A percentile compares a stretch with the other conserved stretches of the same genome.
These are phyloP conservation scores for Scalesia atractyloides DNA, from an alignment of 129 eudicot species.

Conservation along the genomic window DNA sequence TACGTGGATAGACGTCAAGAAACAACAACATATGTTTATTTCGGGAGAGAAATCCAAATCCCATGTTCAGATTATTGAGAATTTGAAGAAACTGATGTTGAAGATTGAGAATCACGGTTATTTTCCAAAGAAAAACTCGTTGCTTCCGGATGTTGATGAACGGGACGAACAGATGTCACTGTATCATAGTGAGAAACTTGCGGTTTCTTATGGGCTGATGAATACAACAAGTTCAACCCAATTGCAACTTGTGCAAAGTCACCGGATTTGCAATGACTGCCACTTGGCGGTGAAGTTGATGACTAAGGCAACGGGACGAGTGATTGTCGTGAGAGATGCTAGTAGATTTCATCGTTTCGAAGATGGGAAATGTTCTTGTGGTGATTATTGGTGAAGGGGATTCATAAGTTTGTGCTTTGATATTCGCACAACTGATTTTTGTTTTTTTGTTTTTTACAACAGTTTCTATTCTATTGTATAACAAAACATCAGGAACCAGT, in stretches of 20 bases:
- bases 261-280: slow-evolving; percentile 81
- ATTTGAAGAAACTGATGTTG: slow-evolving; percentile 53
- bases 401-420: slow-evolving; percentile 19
- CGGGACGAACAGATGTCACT: slow-evolving; percentile 48
- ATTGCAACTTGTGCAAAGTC: slow-evolving; percentile 82
- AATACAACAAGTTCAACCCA: slow-evolving; percentile 50
- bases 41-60: slow-evolving; percentile 58
- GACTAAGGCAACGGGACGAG: slow-evolving; percentile 50
- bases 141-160: slow-evolving; percentile 93
- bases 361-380: slow-evolving; percentile 80
- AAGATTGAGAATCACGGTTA: slow-evolving; percentile 59
- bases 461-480: slow-evolving; percentile 5
- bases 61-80: slow-evolving; percentile 48
- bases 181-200: slow-evolving; percentile 81
- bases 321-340: slow-evolving; percentile 74
- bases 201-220: slow-evolving; percentile 71
- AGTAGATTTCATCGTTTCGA: slow-evolving; percentile 81
- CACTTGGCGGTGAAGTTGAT: slow-evolving; percentile 66
- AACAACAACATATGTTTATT: slow-evolving; percentile 53
- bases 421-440: neutral
- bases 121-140: slow-evolving; percentile 44
- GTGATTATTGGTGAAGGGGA: slow-evolving; percentile 81
- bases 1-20: slow-evolving; percentile 87
- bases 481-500: slow-evolving; percentile 11
- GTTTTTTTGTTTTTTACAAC: neutral